Conservation (phyloP, 371 early-diverging fungal genomes). For the Mortierella sp. region DNA sequence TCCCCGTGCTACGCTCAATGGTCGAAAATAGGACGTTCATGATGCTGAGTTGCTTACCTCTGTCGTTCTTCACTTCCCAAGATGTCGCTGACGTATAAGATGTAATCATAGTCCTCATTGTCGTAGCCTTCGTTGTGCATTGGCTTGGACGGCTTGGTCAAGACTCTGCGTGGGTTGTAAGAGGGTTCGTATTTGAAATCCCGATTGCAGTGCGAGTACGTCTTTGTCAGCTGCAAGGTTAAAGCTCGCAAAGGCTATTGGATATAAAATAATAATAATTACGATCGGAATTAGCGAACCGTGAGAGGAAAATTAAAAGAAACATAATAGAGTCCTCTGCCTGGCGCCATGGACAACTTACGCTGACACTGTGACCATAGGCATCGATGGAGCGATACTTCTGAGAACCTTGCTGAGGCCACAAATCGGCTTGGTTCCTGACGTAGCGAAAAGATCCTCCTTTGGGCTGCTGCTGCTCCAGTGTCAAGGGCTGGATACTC, state of each 20-base stretch:
- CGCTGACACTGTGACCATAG: conserved; percentile 52
- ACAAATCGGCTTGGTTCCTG: conserved; percentile 53
- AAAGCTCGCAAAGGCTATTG: conserved; percentile 63
- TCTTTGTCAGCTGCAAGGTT: conserved; percentile 76
- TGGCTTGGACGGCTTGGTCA: conserved; percentile 94
- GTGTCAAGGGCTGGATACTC: conserved; percentile 53
- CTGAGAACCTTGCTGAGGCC: conserved; percentile 59
- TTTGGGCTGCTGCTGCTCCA: conserved; percentile 55
- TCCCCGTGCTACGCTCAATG: background rate
- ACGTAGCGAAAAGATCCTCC: conserved; percentile 56
- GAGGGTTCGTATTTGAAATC: conserved; percentile 79
- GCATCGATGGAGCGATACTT: conserved; percentile 58
- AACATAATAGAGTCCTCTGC: background rate
- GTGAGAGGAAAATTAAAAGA: background rate
- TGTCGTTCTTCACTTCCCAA: conserved; percentile 88
- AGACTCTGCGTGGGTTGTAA: conserved; percentile 87
- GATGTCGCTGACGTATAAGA: conserved; percentile 94
- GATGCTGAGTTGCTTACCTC: conserved; percentile 67
- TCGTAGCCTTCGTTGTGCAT: conserved; percentile 92
- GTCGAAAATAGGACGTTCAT: background rate
- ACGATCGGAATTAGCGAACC: background rate
- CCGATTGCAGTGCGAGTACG: conserved; percentile 81
- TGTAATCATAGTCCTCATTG: conserved; percentile 95
- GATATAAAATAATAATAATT: background rate
- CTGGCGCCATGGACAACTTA: conserved; percentile 14